Conservation (phyloP, 2,329 filamentous ascomycete genomes). For the Curvularia spicifera region DNA sequence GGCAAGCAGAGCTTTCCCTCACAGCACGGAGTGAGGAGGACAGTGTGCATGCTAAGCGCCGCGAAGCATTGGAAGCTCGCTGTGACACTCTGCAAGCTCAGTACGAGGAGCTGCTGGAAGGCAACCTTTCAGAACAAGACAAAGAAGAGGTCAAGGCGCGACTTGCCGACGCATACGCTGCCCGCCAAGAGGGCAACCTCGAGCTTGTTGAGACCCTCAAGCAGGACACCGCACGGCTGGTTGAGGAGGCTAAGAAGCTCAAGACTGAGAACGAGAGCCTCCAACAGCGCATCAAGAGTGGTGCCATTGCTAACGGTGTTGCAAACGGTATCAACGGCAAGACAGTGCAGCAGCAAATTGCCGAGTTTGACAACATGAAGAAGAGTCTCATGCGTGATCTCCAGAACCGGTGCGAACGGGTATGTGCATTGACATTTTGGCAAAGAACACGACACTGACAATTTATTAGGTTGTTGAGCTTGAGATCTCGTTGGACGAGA, state of each 20-base stretch:
- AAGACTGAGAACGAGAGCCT: slow-evolving; percentile 81
- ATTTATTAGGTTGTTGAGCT: slow-evolving; percentile 76
- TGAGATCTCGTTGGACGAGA: slow-evolving; percentile 96
- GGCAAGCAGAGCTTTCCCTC: slow-evolving; percentile 87
- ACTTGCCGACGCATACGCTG: slow-evolving; percentile 76
- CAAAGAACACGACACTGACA: slow-evolving; percentile 27
- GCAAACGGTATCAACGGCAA: slow-evolving; percentile 73
- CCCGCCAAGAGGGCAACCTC: slow-evolving; percentile 74
- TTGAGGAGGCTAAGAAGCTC: slow-evolving; percentile 81
- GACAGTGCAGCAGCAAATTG: slow-evolving; percentile 95
- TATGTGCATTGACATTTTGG: slow-evolving; percentile 37
- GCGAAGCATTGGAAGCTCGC: slow-evolving; percentile 77
- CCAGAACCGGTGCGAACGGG: slow-evolving; percentile 96
- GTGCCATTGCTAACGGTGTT: slow-evolving; percentile 65
- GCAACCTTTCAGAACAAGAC: slow-evolving; percentile 78
- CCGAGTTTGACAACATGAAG: slow-evolving; percentile 99
- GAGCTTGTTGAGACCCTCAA: slow-evolving; percentile 79
- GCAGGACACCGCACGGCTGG: slow-evolving; percentile 75
- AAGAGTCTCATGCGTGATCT: slow-evolving; percentile 98
- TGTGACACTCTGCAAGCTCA: slow-evolving; percentile 77
- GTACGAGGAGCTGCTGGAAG: slow-evolving; percentile 81
- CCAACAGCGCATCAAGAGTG: slow-evolving; percentile 73
- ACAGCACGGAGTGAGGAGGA: slow-evolving; percentile 71
- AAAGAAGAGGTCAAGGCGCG: slow-evolving; percentile 82
- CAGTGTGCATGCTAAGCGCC: slow-evolving; percentile 67